Percentiles rank a stretch among this genome's conserved stretches.
phyloP scores from a whole-genome alignment of 805 yeast species.

The Candida railenensis region DNA sequence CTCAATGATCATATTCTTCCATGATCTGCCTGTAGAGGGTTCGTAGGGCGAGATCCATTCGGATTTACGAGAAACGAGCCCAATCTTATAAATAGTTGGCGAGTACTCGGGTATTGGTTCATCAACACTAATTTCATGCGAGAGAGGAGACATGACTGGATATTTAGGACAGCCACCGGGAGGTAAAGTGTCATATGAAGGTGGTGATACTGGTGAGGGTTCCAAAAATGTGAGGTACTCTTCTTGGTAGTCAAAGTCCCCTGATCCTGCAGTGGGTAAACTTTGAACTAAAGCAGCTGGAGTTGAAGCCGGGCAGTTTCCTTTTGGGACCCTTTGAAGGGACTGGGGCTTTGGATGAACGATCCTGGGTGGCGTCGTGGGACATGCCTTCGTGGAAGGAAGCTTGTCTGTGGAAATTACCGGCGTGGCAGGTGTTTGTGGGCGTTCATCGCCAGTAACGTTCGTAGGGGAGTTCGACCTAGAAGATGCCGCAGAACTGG shows the following conservation, averaged over 20 bases:
- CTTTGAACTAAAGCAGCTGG: neutral
- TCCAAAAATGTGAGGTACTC: slow-evolving; percentile 33
- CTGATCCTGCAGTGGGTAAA: neutral
- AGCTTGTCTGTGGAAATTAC: neutral
- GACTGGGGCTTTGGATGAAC: slow-evolving; percentile 1
- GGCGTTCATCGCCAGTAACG: neutral
- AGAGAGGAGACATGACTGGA: slow-evolving; percentile 19
- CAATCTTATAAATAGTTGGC: slow-evolving; percentile 63
- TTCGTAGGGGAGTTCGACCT: slow-evolving; percentile 2
- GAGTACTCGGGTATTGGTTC: slow-evolving; percentile 58
- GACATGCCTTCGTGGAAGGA: neutral
- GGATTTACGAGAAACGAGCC: slow-evolving; percentile 58
- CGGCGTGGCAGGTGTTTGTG: slow-evolving; percentile 1
- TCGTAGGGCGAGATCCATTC: slow-evolving; percentile 83
- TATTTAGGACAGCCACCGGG: slow-evolving; percentile 46
- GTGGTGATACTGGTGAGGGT: slow-evolving; percentile 39
- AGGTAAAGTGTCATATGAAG: slow-evolving; percentile 33
- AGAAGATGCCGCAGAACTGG: slow-evolving; percentile 2
- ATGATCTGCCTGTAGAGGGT: slow-evolving; percentile 59
- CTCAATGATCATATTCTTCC: slow-evolving; percentile 71
- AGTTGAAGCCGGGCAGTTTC: too few species aligned
- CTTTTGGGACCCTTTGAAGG: neutral
- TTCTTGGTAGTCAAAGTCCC: slow-evolving; percentile 13
- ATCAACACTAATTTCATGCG: neutral
- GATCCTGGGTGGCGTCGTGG: neutral